Evolutionary conservation across 371 early-diverging fungal species (phyloP).

Genomic region (Rhizopus delemar): DNA sequence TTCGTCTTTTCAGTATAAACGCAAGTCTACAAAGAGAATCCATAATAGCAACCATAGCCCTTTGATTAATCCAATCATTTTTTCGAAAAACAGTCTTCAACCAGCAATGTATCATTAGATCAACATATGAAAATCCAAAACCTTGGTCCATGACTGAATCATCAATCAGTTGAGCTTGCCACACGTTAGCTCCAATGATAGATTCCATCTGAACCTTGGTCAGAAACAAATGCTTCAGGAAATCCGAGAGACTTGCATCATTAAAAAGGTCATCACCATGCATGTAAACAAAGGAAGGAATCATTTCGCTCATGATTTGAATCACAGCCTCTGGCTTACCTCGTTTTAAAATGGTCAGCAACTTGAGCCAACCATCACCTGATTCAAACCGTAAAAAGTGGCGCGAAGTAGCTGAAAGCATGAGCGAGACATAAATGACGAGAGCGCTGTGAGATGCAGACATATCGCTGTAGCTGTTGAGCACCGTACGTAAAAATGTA

Average conservation of each 20-base stretch:
- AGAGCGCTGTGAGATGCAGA: conserved; percentile 45
- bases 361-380: conserved; percentile 54
- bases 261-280: conserved; percentile 57
- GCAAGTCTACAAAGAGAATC: conserved; percentile 38
- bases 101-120: conserved; percentile 50
- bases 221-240: conserved; percentile 36
- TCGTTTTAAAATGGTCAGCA: conserved; percentile 42
- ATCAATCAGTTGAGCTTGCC: conserved; percentile 47
- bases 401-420: conserved; percentile 54
- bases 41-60: conserved; percentile 28
- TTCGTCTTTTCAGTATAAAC: conserved; percentile 26
- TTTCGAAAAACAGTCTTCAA: conserved; percentile 34
- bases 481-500: conserved; percentile 37
- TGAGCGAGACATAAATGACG: conserved; percentile 45
- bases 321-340: conserved; percentile 42
- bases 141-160: conserved; percentile 29
- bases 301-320: conserved; percentile 35
- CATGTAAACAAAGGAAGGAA: conserved; percentile 53
- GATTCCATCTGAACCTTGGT: conserved; percentile 27
- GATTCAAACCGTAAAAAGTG: conserved; percentile 53
- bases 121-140: conserved; percentile 50
- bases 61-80: conserved; percentile 51
- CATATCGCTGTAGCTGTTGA: conserved; percentile 21
- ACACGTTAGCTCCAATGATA: conserved; percentile 37
- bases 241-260: conserved; percentile 33